Base-by-base conservation (phyloP, 352 stramenopile genomes). In the Phytophthora parvispora region DNA sequence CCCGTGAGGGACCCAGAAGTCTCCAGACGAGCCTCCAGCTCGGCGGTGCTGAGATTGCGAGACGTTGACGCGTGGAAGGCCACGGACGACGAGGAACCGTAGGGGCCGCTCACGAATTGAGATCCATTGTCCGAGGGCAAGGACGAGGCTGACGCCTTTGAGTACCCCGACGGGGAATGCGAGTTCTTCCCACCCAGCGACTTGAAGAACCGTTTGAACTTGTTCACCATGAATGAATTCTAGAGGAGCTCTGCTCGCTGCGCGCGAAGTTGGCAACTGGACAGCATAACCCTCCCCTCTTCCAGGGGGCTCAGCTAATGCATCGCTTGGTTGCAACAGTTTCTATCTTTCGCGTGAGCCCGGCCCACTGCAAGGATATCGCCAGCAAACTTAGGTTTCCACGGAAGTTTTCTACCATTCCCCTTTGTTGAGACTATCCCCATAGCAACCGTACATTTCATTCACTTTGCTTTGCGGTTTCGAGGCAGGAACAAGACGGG, bases 141-240 rank as follows among this genome's bases (percentile, higher is more conserved):
- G 5, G 70, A 24, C 2, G 10, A 48, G 2, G 63, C 27, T 15
- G 61, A 60, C 12, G 38, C 31, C 42, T 43, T 55, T 20, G 16
- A 13, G 2, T 58, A 63, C n/a, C 34, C 43, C 6, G 67, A 62
- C 3, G 67, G 54, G n/a, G 67, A 51, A 13, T 64, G 53, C 25
- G 75, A 71, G 40, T 80, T 64, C 49, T 83, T 87, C 42, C 77
- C 77, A 28, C 72, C 72, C 42, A 87, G 67, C 25, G 75, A 74
- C 61, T 77, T 79, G 67, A 87, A 83, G 48, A 87, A 87, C 9
- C 67, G 71, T 50, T 77, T 78, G 57, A 87, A 64, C 56, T 84
- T 87, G 69, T 86, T 86, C 36, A 84, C 77, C 80, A 87, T 87
- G 51, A 18, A 18, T 18, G 9, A 9, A 12, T 29, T 58, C 20